Base-by-base conservation (phyloP, 2,329 filamentous ascomycete genomes). In the Alternaria gansuensis region DNA sequence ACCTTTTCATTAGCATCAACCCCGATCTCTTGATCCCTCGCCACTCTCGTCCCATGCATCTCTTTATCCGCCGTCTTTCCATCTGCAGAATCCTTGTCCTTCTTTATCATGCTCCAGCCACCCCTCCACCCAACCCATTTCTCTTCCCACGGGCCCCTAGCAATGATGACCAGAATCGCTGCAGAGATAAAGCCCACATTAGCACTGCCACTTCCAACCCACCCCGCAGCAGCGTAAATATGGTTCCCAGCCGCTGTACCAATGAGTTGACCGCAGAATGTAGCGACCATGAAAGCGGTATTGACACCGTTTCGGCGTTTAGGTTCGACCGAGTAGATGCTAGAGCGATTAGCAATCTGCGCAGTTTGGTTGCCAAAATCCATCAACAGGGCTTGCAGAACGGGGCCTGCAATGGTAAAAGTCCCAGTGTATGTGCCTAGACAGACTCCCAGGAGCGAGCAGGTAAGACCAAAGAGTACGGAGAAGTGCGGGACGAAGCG, bases 201-300 rank as follows among this genome's bases (percentile, higher is more conserved):
- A 33, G 82, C 80, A 67, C 84, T 85, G 0, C 85, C 86, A 60
- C 82, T 84, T 13, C 78, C 78, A 2, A 83, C 77, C 87, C 87
- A 88, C 0, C 86, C 86, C 0, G 80, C 82, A 4, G 75, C 60
- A 5, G 83, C 84, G 70, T 85, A 88, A 11, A 88, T 74, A 43
- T 81, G 78, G 61, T 84, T 86, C 0, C 84, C 84, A 0, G 77
- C 80, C 9, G 79, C 76, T 2, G 82, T 84, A 0, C 91, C 91
- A 2, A 88, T 88, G 45, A 95, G 70, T 79, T 95, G 91, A 0
- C 91, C 91, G 28, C 84, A 87, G 69, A 94, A 94, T 0, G 86
- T 87, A 7, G 84, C 83, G 0, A 93, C 83, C 91, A 94, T 95
- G 70, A 92, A 95, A 1, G 88, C 90, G 0, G 91, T 93, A 72